A percentile compares a stretch with the other conserved stretches of the same genome.
These are phyloP conservation scores for Combretum micranthum DNA, from an alignment of 345 rosid species.

Conservation along the genomic window DNA sequence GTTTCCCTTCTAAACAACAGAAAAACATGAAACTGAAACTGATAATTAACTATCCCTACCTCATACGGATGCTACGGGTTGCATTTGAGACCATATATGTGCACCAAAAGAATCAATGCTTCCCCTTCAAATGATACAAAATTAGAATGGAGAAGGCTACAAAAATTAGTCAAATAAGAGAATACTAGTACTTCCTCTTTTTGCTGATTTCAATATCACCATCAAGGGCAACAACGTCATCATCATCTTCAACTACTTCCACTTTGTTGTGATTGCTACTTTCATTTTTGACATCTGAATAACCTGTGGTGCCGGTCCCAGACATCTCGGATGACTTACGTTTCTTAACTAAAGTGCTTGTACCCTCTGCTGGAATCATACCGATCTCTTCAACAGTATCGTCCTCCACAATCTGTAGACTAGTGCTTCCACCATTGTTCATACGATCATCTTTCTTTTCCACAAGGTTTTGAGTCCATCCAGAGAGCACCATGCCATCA, in stretches of 20 bases:
- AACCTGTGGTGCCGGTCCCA: conserved; percentile 10
- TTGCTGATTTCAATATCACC: conserved; percentile 27
- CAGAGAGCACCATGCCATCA: conserved; percentile 87
- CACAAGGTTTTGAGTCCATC: conserved; percentile 65
- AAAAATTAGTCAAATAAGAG: conserved; percentile 13
- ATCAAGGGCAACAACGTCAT: conserved; percentile 40
- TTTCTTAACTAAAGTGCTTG: conserved; percentile 39
- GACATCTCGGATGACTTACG: conserved; percentile 37
- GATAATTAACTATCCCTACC: conserved; percentile 3
- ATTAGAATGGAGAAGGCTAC: conserved; percentile 23
- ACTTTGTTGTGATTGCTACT: conserved; percentile 27
- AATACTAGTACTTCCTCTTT: conserved; percentile 45
- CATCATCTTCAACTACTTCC: conserved; percentile 47
- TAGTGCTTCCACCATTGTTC: conserved; percentile 51
- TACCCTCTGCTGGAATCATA: conserved; percentile 23
- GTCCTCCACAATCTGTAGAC: conserved; percentile 15
- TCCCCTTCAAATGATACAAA: conserved; percentile 31
- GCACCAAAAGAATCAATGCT: conserved; percentile 45
- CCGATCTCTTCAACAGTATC: conserved; percentile 6
- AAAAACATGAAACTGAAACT: conserved; percentile 2
- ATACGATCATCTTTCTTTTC: conserved; percentile 27
- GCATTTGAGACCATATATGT: conserved; percentile 7
- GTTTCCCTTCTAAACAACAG: neutral
- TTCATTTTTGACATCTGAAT: conserved; percentile 15
- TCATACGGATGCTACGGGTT: conserved; percentile 2